Conservation (phyloP, 495 filamentous ascomycete species). For the Penicillium pulvis region DNA sequence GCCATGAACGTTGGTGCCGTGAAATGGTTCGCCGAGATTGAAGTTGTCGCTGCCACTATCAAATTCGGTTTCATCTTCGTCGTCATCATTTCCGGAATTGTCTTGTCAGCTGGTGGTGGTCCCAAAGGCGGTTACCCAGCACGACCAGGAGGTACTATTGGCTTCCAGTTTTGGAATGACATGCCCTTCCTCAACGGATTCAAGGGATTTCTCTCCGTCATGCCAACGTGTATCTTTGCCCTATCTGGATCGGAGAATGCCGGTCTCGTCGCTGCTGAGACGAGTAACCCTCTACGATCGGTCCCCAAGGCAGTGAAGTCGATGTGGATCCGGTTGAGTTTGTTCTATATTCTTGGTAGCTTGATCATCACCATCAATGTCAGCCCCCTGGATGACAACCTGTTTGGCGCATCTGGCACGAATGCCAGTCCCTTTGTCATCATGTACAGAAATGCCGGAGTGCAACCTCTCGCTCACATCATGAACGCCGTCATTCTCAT, state of each 20-base stretch:
- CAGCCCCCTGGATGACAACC: constrained; percentile 42
- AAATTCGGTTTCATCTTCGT: constrained; percentile 50
- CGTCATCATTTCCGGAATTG: constrained; percentile 57
- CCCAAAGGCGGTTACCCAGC: constrained; percentile 24
- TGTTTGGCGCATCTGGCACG: constrained; percentile 45
- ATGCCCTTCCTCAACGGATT: constrained; percentile 69
- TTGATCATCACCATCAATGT: constrained; percentile 61
- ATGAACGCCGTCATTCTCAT: constrained; percentile 49
- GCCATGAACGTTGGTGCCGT: constrained; percentile 49
- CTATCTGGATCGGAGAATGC: constrained; percentile 62
- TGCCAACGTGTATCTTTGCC: constrained; percentile 67
- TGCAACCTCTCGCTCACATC: constrained; percentile 38
- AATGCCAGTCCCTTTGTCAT: constrained; percentile 59
- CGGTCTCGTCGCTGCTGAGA: constrained; percentile 64
- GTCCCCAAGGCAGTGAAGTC: constrained; percentile 66
- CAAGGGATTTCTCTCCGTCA: constrained; percentile 66
- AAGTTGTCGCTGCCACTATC: constrained; percentile 50
- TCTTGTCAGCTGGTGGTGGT: constrained; percentile 5
- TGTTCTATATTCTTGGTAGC: constrained; percentile 57
- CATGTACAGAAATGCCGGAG: constrained; percentile 53
- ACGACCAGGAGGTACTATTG: constrained; percentile 50
- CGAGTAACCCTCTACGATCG: constrained; percentile 59
- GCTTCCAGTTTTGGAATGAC: constrained; percentile 65
- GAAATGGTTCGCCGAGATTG: constrained; percentile 55
- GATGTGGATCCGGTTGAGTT: constrained; percentile 65